Evolutionary conservation across 2,329 filamentous ascomycete species (phyloP).

Genomic region (Microsporum audouinii): DNA sequence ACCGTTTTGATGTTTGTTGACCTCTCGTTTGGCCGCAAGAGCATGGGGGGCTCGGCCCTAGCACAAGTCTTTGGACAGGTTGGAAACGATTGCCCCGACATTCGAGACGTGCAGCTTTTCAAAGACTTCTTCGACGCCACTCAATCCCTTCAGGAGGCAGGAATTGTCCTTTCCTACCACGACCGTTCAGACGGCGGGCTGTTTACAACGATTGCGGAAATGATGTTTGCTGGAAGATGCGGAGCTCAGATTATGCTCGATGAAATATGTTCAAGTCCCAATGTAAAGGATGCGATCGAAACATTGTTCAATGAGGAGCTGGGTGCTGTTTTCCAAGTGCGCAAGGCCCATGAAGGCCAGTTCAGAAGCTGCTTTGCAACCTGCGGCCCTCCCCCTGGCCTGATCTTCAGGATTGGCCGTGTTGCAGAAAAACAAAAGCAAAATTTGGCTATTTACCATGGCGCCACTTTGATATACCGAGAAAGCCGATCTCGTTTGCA

Average conservation of each 20-base stretch:
- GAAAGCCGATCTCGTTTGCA: conserved; percentile 64
- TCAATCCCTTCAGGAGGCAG: conserved; percentile 52
- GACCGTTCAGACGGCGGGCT: conserved; percentile 89
- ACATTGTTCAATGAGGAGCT: conserved; percentile 93
- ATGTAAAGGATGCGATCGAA: conserved; percentile 55
- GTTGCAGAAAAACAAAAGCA: conserved; percentile 59
- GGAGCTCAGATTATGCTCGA: conserved; percentile 80
- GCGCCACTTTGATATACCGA: conserved; percentile 55
- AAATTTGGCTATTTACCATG: conserved; percentile 62
- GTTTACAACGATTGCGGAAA: conserved; percentile 81
- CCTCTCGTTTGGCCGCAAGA: conserved; percentile 65
- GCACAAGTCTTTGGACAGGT: conserved; percentile 82
- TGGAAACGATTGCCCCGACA: conserved; percentile 74
- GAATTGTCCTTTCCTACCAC: conserved; percentile 81
- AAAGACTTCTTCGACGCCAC: conserved; percentile 88
- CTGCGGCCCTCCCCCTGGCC: conserved; percentile 67
- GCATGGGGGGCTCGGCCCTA: conserved; percentile 80
- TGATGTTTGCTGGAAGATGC: conserved; percentile 95
- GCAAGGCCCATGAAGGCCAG: conserved; percentile 67
- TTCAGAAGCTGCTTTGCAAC: conserved; percentile 89
- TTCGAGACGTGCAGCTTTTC: conserved; percentile 68
- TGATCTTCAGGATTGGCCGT: conserved; percentile 74
- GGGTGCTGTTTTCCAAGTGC: conserved; percentile 89
- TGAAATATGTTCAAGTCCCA: conserved; percentile 47
- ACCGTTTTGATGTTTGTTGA: conserved; percentile 84